These are phyloP conservation scores for Fusarium anthophilum DNA, from an alignment of 2,329 filamentous ascomycete genomes.

Conservation along the genomic window DNA sequence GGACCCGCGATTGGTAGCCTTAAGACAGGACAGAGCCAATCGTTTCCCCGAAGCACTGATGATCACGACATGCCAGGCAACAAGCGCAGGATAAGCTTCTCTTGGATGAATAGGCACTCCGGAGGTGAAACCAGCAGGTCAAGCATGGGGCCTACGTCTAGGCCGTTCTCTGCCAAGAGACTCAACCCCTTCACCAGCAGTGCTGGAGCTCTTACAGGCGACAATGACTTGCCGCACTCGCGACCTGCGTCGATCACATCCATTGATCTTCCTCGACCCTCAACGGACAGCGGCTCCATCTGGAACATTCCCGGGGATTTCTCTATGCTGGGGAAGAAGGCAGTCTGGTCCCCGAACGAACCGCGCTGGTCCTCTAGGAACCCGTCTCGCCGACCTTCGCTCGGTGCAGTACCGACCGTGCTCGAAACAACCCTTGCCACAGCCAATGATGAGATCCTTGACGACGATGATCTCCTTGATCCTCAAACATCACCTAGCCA, in stretches of 20 bases:
- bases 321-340: constrained; percentile 60
- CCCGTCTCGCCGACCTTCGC: constrained; percentile 81
- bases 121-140: constrained; percentile 51
- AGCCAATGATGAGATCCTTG: constrained; percentile 71
- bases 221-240: constrained; percentile 67
- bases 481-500: constrained; percentile 64
- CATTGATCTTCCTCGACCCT: constrained; percentile 77
- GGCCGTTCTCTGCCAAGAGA: constrained; percentile 53
- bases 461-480: constrained; percentile 64
- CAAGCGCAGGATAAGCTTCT: constrained; percentile 67
- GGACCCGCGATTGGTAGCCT: constrained; percentile 74
- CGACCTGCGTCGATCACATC: constrained; percentile 76
- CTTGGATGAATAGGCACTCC: constrained; percentile 68
- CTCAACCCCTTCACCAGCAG: constrained; percentile 62
- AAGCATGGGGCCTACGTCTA: constrained; percentile 45
- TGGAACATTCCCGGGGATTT: constrained; percentile 68
- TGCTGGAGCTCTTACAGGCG: constrained; percentile 59
- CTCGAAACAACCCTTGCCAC: constrained; percentile 70
- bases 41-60: constrained; percentile 72
- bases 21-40: constrained; percentile 79
- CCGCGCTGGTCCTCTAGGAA: constrained; percentile 67
- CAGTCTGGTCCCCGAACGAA: constrained; percentile 73
- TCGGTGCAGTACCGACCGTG: constrained; percentile 77
- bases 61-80: constrained; percentile 62
- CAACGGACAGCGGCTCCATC: constrained; percentile 80